Evolutionary conservation across 2,329 filamentous ascomycete genomes (phyloP).

Genomic region (Epichloe elymi): DNA sequence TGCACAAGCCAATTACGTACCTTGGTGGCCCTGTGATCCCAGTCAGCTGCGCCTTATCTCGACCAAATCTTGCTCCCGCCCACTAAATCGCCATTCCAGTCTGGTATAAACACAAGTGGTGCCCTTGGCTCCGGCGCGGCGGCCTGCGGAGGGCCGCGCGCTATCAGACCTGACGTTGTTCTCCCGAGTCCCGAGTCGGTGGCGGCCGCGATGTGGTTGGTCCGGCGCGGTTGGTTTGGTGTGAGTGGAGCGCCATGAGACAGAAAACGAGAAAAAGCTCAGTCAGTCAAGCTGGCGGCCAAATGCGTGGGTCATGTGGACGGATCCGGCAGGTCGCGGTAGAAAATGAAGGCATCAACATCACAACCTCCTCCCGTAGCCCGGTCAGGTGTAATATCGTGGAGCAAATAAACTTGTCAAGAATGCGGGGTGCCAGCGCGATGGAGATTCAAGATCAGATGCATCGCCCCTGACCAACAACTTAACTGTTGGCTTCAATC

Average conservation of each 20-base stretch:
- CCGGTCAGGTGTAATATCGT: too few relatives aligned
- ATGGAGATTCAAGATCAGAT: background rate
- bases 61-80: background rate
- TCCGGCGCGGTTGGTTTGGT: constrained; percentile 2
- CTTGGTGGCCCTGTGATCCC: constrained; percentile 7
- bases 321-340: constrained; percentile 5
- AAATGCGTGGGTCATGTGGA: constrained; percentile 3
- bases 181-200: constrained; percentile 1
- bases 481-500: background rate
- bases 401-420: background rate
- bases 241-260: background rate
- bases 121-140: background rate
- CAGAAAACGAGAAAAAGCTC: background rate
- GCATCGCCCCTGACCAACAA: background rate
- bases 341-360: background rate
- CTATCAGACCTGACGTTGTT: too few relatives aligned
- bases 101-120: background rate
- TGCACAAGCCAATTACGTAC: constrained; percentile 7
- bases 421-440: background rate
- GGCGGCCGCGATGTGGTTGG: constrained; percentile 1
- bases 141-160: background rate
- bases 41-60: constrained; percentile 6
- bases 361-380: too few relatives aligned
- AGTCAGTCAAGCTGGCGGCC: too few relatives aligned
- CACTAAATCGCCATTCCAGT: background rate